Conservation (phyloP, 805 yeast species). For the Spathaspora boniae region DNA sequence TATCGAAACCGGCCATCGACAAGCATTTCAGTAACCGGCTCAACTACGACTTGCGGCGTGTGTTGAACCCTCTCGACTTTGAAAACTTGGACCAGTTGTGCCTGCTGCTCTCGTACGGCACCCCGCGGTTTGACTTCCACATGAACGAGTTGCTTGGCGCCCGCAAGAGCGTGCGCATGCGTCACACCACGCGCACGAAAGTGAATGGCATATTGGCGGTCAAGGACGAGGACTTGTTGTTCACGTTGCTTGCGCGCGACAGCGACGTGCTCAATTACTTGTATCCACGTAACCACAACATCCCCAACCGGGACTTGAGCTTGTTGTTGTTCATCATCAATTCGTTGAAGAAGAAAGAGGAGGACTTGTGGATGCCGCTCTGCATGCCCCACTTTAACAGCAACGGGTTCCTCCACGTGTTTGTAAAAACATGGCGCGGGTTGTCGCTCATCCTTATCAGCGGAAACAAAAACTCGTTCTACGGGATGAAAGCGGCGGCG, state of each 20-base stretch:
- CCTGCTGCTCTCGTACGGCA: conserved; percentile 34
- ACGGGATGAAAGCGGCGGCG: conserved; percentile 63
- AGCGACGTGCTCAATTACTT: conserved; percentile 66
- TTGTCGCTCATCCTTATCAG: conserved; percentile 48
- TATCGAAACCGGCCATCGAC: conserved; percentile 75
- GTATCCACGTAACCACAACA: conserved; percentile 72
- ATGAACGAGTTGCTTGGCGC: conserved; percentile 25
- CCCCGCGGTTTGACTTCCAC: conserved; percentile 22
- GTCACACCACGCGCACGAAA: conserved; percentile 53
- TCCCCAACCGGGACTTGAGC: conserved; percentile 80
- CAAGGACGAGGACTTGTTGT: conserved; percentile 53
- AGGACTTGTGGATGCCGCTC: conserved; percentile 90
- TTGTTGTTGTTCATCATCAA: conserved; percentile 68
- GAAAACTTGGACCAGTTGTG: conserved; percentile 63
- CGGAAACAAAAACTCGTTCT: conserved; percentile 77
- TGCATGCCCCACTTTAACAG: conserved; percentile 89
- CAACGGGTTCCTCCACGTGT: conserved; percentile 82
- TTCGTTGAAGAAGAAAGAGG: conserved; percentile 27
- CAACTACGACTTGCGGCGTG: conserved; percentile 76
- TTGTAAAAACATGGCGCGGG: conserved; percentile 45
- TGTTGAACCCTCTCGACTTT: conserved; percentile 71
- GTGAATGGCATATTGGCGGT: conserved; percentile 44
- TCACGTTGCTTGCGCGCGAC: conserved; percentile 67
- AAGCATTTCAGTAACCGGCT: conserved; percentile 67
- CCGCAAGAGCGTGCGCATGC: conserved; percentile 41